These are phyloP conservation scores for Annulohypoxylon maeteangense DNA, from an alignment of 495 filamentous ascomycete genomes.

Conservation along the genomic window DNA sequence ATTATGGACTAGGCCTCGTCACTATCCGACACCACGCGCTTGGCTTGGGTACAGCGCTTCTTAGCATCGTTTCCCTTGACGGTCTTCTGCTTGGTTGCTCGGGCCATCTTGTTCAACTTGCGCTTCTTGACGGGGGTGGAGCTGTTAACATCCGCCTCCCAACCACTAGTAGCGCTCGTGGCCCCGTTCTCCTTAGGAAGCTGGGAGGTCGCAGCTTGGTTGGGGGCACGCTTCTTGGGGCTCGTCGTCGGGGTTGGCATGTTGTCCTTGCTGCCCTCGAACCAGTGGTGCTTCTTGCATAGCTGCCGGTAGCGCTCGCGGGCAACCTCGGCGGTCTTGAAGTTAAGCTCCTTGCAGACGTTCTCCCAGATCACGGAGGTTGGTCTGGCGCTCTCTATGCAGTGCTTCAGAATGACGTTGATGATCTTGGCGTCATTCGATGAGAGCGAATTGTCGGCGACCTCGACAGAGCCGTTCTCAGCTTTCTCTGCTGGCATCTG, in stretches of 20 bases:
- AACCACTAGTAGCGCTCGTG: background rate
- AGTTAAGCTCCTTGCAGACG: background rate
- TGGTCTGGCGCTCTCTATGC: slow-evolving; percentile 12
- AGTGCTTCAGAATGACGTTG: slow-evolving; percentile 31
- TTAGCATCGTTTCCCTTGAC: background rate
- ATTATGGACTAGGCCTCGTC: background rate
- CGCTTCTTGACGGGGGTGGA: slow-evolving; percentile 9
- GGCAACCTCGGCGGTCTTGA: slow-evolving; percentile 24
- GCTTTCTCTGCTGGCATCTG: slow-evolving; percentile 15
- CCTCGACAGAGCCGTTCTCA: background rate
- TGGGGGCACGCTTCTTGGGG: background rate
- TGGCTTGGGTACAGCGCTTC: background rate
- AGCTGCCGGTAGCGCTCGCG: slow-evolving; percentile 36
- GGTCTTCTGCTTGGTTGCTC: background rate
- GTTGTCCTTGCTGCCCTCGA: background rate
- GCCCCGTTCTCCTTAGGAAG: background rate
- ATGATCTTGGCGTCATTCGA: background rate
- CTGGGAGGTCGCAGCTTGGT: background rate
- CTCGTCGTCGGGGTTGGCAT: background rate
- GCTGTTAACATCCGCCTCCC: slow-evolving; percentile 4
- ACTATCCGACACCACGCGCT: background rate
- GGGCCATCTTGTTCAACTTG: background rate
- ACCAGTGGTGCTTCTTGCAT: slow-evolving; percentile 37
- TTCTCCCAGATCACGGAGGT: background rate
- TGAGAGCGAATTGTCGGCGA: background rate